Evolutionary conservation across 116 monocot genomes (phyloP).

Genomic region (Phalaenopsis hybrid): DNA sequence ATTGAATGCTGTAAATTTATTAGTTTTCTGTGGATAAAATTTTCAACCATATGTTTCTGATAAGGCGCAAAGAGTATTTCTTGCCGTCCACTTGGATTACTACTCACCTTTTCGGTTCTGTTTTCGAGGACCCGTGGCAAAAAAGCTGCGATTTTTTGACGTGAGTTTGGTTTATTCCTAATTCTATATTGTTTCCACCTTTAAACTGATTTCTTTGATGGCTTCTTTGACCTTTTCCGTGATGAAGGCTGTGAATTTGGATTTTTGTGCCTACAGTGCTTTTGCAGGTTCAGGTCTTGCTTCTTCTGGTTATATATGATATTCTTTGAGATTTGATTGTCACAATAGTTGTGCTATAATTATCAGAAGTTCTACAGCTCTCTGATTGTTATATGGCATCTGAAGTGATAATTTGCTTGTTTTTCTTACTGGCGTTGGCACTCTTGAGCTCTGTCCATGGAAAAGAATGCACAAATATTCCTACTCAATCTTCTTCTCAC

Average conservation of each 20-base stretch:
- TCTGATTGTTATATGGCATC: constrained; percentile 4
- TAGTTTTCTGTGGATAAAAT: not conserved
- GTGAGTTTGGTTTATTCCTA: not conserved
- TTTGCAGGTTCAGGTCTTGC: not conserved
- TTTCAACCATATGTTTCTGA: not conserved
- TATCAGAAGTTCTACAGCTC: not conserved
- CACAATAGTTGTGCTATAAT: not conserved
- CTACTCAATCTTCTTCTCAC: constrained; percentile 53
- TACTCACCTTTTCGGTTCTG: not conserved
- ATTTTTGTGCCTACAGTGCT: not conserved
- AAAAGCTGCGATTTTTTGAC: not conserved
- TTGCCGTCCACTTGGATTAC: not conserved
- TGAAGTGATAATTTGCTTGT: constrained; percentile 10
- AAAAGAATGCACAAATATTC: constrained; percentile 82
- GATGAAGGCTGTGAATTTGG: not conserved
- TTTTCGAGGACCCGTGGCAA: not conserved
- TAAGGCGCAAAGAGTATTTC: not conserved
- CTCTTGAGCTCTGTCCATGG: not conserved
- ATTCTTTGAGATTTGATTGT: not conserved
- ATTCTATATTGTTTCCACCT: not conserved
- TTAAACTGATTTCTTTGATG: not conserved
- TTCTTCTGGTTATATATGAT: not conserved
- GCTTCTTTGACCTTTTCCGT: not conserved
- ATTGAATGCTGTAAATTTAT: not conserved
- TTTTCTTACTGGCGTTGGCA: constrained; percentile 5